Evolutionary conservation across 371 early-diverging fungal genomes (phyloP).

Genomic region (Rhizopus arrhizus): DNA sequence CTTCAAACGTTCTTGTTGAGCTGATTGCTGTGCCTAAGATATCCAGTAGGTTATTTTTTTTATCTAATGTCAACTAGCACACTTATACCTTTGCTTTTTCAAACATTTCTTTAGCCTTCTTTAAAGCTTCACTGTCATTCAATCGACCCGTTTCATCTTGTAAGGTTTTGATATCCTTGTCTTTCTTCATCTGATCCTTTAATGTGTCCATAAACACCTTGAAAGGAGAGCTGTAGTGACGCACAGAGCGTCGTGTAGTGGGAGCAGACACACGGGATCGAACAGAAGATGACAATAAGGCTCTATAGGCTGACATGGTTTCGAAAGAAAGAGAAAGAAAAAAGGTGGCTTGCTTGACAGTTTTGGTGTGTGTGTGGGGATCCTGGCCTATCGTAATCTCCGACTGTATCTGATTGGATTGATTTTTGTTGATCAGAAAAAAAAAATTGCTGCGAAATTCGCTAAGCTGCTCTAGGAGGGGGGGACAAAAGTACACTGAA

Average conservation of each 20-base stretch:
- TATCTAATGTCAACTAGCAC: neutral
- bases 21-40: conserved; percentile 43
- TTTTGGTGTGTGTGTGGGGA: neutral
- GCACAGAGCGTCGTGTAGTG: conserved; percentile 26
- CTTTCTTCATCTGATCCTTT: conserved; percentile 89
- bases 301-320: conserved; percentile 15
- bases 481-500: too few species aligned
- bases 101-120: conserved; percentile 85
- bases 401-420: too few species aligned
- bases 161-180: conserved; percentile 89
- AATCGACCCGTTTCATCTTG: conserved; percentile 81
- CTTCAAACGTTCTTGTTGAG: conserved; percentile 59
- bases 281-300: conserved; percentile 19
- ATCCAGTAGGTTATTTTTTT: neutral
- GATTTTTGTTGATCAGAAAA: too few species aligned
- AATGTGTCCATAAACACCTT: conserved; percentile 80
- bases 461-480: too few species aligned
- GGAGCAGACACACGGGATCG: conserved; percentile 11
- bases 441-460: too few species aligned
- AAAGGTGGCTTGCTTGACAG: neutral
- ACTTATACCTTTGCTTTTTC: conserved; percentile 62
- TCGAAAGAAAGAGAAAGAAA: neutral
- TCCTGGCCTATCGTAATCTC: neutral
- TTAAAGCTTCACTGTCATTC: conserved; percentile 85
- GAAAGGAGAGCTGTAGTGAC: conserved; percentile 52